phyloP scores from a whole-genome alignment of 176 grass and related monocot species.

The Aechmea fasciata region DNA sequence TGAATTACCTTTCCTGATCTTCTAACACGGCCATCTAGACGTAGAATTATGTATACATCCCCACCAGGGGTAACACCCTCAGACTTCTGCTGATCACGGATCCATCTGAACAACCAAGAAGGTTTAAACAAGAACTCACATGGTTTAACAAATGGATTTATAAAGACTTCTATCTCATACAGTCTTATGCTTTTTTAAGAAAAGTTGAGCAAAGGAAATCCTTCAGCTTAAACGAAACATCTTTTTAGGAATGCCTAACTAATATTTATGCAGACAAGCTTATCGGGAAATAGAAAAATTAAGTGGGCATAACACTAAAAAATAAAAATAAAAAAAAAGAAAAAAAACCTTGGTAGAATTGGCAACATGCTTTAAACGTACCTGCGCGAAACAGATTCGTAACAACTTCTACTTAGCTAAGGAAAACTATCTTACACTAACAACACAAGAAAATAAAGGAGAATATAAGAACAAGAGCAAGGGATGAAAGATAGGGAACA shows the following conservation, averaged over 20 bases:
- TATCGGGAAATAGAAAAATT: too few species aligned
- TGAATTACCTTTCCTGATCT: constrained; percentile 78
- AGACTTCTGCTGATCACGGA: constrained; percentile 69
- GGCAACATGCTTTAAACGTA: too few species aligned
- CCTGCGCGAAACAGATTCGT: too few species aligned
- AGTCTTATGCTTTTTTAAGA: neutral
- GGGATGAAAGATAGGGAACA: constrained; percentile 1
- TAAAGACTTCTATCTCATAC: neutral
- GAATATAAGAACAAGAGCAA: neutral
- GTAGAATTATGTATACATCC: constrained; percentile 78
- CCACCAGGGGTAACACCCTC: constrained; percentile 74
- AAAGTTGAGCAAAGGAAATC: neutral
- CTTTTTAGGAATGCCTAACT: too few species aligned
- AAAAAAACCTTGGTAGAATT: neutral
- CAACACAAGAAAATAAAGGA: neutral
- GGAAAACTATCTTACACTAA: neutral
- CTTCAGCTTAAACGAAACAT: neutral
- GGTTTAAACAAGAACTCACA: constrained; percentile 5
- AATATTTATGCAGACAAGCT: too few species aligned
- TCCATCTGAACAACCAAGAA: constrained; percentile 41
- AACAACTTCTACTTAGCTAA: neutral
- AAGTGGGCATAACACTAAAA: constrained; percentile 6
- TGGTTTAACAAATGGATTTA: constrained; percentile 4
- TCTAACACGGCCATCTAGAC: constrained; percentile 79
- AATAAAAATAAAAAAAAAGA: constrained; percentile 14